A percentile compares a stretch with the other conserved stretches of the same genome.
Evolutionary conservation across 345 rosid species (phyloP).

Genomic region (Mallotus nudiflorus): DNA sequence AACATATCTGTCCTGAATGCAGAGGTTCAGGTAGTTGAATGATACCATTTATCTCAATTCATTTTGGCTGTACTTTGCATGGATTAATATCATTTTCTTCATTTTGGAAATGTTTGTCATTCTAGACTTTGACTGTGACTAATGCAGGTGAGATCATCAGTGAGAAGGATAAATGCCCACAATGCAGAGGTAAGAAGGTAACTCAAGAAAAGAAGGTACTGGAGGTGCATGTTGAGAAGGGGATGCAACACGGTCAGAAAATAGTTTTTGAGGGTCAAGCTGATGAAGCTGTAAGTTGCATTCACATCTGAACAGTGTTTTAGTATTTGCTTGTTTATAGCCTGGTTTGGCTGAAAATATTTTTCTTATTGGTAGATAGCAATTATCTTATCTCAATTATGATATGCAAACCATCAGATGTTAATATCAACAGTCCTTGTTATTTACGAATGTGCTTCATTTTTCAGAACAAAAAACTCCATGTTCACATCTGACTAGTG

Average conservation of each 20-base stretch:
- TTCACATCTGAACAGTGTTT: not conserved
- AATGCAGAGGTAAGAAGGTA: constrained; percentile 53
- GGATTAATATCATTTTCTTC: not conserved
- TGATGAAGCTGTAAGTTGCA: constrained; percentile 58
- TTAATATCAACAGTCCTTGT: not conserved
- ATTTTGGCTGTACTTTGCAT: not conserved
- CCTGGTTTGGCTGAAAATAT: not conserved
- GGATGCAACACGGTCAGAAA: constrained; percentile 57
- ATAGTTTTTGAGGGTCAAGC: constrained; percentile 55
- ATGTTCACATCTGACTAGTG: not conserved
- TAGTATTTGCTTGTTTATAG: not conserved
- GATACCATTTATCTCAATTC: not conserved
- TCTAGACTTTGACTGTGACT: not conserved
- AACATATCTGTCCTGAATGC: constrained; percentile 57
- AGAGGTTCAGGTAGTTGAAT: constrained; percentile 44
- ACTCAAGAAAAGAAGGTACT: constrained; percentile 53
- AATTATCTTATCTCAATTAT: not conserved
- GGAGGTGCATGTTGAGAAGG: constrained; percentile 61
- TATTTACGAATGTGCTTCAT: not conserved
- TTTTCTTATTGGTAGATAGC: too few relatives aligned
- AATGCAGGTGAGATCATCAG: constrained; percentile 50
- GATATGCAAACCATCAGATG: not conserved
- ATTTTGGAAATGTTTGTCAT: not conserved
- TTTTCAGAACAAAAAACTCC: not conserved
- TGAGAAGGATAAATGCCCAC: constrained; percentile 55